These are phyloP conservation scores for Lolium multiflorum DNA, from an alignment of 176 grass and related monocot genomes.

Conservation along the genomic window DNA sequence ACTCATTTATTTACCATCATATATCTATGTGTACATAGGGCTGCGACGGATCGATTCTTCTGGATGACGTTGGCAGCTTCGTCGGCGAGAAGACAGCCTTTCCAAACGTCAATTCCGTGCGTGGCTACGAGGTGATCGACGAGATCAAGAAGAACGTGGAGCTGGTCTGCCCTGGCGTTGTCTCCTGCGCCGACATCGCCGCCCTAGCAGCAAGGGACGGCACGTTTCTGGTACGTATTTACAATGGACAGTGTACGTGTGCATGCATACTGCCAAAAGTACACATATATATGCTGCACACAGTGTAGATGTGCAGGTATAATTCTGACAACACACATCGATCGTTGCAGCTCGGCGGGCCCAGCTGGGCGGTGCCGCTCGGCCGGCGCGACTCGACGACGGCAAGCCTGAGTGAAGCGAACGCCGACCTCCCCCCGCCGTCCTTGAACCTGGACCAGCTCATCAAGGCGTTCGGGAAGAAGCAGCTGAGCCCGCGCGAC, in stretches of 20 bases:
- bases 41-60: conserved; percentile 78
- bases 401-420: conserved; percentile 54
- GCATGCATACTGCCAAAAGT: not conserved
- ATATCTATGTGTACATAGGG: conserved; percentile 38
- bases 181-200: conserved; percentile 86
- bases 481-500: conserved; percentile 57
- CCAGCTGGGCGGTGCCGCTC: conserved; percentile 63
- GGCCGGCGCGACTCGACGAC: conserved; percentile 75
- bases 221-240: conserved; percentile 53
- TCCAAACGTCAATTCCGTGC: conserved; percentile 74
- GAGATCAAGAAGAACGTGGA: conserved; percentile 73
- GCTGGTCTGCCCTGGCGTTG: conserved; percentile 56
- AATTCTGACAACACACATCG: not conserved
- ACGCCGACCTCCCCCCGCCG: conserved; percentile 62
- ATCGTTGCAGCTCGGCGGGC: conserved; percentile 66
- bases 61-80: conserved; percentile 61
- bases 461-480: conserved; percentile 48
- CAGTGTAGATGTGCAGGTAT: not conserved
- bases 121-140: conserved; percentile 83
- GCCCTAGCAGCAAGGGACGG: conserved; percentile 78
- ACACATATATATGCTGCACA: too few species aligned
- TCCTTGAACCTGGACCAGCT: conserved; percentile 45
- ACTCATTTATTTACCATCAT: not conserved
- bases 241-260: not conserved
- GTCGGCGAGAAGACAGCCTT: conserved; percentile 69